A percentile compares a stretch with the other conserved stretches of the same genome.
Evolutionary conservation across 139 green algal species (phyloP).

Genomic region (Micractinium conductrix): DNA sequence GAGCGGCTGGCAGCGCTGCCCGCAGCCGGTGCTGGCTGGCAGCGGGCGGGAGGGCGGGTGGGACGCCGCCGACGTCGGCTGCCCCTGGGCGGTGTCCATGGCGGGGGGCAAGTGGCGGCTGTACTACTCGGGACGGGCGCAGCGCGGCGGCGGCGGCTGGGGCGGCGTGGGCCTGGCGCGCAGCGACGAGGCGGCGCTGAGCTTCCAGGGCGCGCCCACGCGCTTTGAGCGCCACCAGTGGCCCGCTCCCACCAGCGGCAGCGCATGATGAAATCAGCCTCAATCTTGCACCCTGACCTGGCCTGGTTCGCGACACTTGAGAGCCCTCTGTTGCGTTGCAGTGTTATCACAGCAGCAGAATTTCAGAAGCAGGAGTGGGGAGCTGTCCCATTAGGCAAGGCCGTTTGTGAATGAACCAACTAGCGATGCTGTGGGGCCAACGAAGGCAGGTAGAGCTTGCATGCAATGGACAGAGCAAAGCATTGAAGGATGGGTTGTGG

Average conservation of each 20-base stretch:
- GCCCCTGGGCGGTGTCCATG: constrained; percentile 9
- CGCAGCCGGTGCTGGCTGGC: constrained; percentile 36
- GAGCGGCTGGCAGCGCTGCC: constrained; percentile 60
- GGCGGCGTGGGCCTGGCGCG: constrained; percentile 66
- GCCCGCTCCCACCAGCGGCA: background rate
- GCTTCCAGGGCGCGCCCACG: constrained; percentile 42
- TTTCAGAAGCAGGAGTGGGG: too few relatives aligned
- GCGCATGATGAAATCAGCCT: too few relatives aligned
- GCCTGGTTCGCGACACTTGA: too few relatives aligned
- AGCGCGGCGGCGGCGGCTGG: constrained; percentile 37
- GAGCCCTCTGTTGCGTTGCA: too few relatives aligned
- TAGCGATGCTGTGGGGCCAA: too few relatives aligned
- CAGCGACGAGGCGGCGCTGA: constrained; percentile 29
- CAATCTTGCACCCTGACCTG: too few relatives aligned
- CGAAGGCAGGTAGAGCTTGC: too few relatives aligned
- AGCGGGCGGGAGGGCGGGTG: constrained; percentile 56
- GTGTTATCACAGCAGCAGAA: too few relatives aligned
- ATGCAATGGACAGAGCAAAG: too few relatives aligned
- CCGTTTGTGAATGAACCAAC: too few relatives aligned
- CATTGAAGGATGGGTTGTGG: too few relatives aligned
- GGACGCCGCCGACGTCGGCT: constrained; percentile 80
- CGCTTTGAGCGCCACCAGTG: constrained; percentile 37
- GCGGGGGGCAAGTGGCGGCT: constrained; percentile 68
- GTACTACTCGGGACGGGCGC: constrained; percentile 77
- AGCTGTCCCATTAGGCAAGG: too few relatives aligned